These are phyloP conservation scores for Mycena rebaudengoi DNA, from an alignment of 768 basidiomycete species.

Conservation along the genomic window DNA sequence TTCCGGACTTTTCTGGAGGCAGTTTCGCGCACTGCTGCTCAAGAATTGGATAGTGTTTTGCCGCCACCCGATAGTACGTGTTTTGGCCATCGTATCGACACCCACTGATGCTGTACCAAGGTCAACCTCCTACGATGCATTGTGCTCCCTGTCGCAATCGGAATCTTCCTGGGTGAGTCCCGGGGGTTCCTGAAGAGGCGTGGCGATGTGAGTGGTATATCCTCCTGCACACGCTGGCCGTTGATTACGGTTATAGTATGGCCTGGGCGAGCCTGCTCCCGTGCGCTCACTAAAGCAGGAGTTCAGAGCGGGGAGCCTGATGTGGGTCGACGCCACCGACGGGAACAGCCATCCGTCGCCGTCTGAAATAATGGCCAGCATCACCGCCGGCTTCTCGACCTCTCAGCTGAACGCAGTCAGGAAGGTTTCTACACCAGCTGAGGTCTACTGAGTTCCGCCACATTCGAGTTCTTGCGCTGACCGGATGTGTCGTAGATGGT, in stretches of 20 bases:
- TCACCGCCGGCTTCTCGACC: slow-evolving; percentile 46
- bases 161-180: slow-evolving; percentile 52
- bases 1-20: neutral
- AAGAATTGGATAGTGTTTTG: slow-evolving; percentile 13
- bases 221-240: slow-evolving; percentile 19
- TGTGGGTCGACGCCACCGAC: slow-evolving; percentile 60
- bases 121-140: slow-evolving; percentile 52
- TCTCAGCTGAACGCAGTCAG: slow-evolving; percentile 45
- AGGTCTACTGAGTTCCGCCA: slow-evolving; percentile 40
- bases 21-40: neutral
- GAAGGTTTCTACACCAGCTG: slow-evolving; percentile 43
- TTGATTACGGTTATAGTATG: slow-evolving; percentile 23
- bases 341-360: slow-evolving; percentile 51
- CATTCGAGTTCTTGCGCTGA: neutral
- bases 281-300: slow-evolving; percentile 43
- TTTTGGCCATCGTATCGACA: neutral
- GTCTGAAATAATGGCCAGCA: slow-evolving; percentile 50
- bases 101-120: slow-evolving; percentile 29
- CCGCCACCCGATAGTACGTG: slow-evolving; percentile 5
- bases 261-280: slow-evolving; percentile 34
- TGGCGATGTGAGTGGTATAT: slow-evolving; percentile 47
- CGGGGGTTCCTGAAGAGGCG: slow-evolving; percentile 47
- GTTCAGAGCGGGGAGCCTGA: slow-evolving; percentile 35
- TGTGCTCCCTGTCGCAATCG: slow-evolving; percentile 51
- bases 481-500: neutral